Conservation (phyloP, 2,329 filamentous ascomycete species). For the Blastomyces gilchristii region DNA sequence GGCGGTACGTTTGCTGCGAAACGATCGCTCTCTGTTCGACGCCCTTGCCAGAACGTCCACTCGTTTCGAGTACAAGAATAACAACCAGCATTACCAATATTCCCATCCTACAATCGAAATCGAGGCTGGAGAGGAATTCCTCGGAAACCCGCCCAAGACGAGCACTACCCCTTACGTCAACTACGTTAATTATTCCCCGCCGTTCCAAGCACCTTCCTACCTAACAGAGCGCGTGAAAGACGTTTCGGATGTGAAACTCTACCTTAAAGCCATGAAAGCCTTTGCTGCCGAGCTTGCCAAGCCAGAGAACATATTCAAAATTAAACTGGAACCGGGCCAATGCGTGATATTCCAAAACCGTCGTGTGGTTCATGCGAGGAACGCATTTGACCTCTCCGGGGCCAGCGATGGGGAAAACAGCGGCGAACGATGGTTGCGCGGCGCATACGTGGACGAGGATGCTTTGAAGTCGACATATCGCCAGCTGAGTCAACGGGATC, state of each 20-base stretch:
- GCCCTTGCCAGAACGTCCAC: conserved; percentile 39
- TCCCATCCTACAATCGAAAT: conserved; percentile 46
- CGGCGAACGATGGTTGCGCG: conserved; percentile 71
- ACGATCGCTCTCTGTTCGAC: conserved; percentile 15
- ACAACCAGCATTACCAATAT: conserved; percentile 53
- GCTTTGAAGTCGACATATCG: conserved; percentile 44
- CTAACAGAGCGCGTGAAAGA: conserved; percentile 15
- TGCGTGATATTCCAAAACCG: conserved; percentile 91
- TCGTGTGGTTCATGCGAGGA: conserved; percentile 72
- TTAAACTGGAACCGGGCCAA: conserved; percentile 67
- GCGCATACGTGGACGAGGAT: conserved; percentile 68
- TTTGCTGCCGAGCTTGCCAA: conserved; percentile 54
- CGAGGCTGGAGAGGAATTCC: conserved; percentile 14
- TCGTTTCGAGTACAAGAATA: conserved; percentile 58
- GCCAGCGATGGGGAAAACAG: conserved; percentile 29
- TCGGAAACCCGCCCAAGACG: conserved; percentile 1
- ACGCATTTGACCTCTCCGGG: conserved; percentile 52
- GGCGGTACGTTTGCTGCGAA: conserved; percentile 27
- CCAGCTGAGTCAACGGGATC: conserved; percentile 26
- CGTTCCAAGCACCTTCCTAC: conserved; percentile 56
- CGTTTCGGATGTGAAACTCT: conserved; percentile 6
- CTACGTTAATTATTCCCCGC: conserved; percentile 62
- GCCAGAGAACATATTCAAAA: conserved; percentile 52
- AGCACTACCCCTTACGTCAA: conserved; percentile 19
- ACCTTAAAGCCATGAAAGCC: conserved; percentile 40